Percentiles rank a stretch among this genome's conserved stretches.
Evolutionary conservation across 257 asterid species (phyloP).

Genomic region (Lycium barbarum): DNA sequence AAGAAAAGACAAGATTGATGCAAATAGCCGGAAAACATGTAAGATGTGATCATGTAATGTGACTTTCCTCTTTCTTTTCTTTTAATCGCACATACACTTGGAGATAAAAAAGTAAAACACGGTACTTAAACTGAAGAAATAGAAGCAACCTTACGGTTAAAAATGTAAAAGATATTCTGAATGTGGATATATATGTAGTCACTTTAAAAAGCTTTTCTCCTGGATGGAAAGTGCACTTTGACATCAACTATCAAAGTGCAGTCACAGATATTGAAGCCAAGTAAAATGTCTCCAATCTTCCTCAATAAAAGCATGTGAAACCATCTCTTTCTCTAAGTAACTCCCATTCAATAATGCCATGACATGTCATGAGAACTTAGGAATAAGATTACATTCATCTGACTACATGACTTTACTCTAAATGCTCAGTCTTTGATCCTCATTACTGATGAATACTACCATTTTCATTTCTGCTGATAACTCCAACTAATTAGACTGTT

Average conservation of each 20-base stretch:
- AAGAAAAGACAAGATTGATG: background rate
- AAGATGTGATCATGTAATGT: background rate
- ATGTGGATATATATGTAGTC: background rate
- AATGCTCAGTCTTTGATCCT: background rate
- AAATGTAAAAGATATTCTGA: background rate
- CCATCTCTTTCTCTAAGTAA: background rate
- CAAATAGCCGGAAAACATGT: background rate
- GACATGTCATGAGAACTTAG: background rate
- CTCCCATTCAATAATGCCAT: slow-evolving; percentile 6
- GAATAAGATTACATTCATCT: slow-evolving; percentile 2
- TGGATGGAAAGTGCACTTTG: background rate
- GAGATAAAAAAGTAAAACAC: background rate
- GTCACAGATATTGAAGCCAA: background rate
- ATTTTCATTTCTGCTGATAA: background rate
- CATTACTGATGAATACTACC: background rate
- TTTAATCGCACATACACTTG: background rate
- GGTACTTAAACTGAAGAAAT: slow-evolving; percentile 8
- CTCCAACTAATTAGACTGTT: background rate
- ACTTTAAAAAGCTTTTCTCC: background rate
- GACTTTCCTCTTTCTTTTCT: background rate
- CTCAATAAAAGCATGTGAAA: background rate
- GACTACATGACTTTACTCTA: background rate
- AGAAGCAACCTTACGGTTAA: background rate
- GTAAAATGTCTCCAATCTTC: background rate
- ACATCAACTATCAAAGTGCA: background rate